Percentiles rank a stretch among this genome's conserved stretches.
Conservation (phyloP, 495 filamentous ascomycete species). For the Gamarada debralockiae region DNA sequence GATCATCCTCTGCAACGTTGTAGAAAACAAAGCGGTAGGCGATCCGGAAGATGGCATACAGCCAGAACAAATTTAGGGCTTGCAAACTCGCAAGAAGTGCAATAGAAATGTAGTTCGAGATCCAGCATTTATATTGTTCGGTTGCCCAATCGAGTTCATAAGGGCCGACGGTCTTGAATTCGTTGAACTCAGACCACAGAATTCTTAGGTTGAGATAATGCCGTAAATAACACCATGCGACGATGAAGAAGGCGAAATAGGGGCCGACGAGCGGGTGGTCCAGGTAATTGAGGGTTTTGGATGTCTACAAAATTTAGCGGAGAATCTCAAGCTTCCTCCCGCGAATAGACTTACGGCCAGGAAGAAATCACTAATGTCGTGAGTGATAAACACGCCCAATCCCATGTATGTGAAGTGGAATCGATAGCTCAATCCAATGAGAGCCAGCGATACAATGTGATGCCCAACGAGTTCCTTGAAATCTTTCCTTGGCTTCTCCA, state of each 20-base stretch:
- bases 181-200: conserved; percentile 76
- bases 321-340: not conserved
- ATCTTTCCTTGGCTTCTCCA: conserved; percentile 96
- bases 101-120: conserved; percentile 73
- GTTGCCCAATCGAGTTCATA: conserved; percentile 85
- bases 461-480: conserved; percentile 93
- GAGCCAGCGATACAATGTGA: conserved; percentile 85
- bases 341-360: conserved; percentile 65
- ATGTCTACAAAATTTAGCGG: conserved; percentile 57
- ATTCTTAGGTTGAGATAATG: conserved; percentile 90
- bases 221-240: conserved; percentile 86
- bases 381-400: conserved; percentile 94
- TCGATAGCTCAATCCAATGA: conserved; percentile 87
- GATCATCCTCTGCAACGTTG: conserved; percentile 46
- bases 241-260: conserved; percentile 82
- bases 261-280: conserved; percentile 71
- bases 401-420: conserved; percentile 99
- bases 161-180: conserved; percentile 85
- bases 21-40: conserved; percentile 52
- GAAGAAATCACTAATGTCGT: conserved; percentile 96
- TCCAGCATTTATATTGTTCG: conserved; percentile 75
- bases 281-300: conserved; percentile 91
- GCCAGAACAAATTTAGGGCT: conserved; percentile 82
- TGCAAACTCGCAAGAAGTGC: conserved; percentile 68
- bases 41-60: conserved; percentile 77